Conservation (phyloP, 176 grass and related monocot genomes). For the Hsuehochloa calcarea region DNA sequence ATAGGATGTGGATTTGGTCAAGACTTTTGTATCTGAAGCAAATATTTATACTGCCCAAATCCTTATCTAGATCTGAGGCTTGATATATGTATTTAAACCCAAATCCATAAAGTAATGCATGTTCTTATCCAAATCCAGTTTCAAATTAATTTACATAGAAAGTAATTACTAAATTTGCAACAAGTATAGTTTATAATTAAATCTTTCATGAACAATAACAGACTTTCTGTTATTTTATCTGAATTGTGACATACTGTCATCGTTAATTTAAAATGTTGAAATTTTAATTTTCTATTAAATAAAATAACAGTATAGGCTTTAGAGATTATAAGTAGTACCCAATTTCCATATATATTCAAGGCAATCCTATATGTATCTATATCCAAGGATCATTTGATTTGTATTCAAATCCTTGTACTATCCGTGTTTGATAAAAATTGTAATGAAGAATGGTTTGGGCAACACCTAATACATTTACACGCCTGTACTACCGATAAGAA, state of each 20-base stretch:
- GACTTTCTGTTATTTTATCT: not conserved
- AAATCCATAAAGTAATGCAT: not conserved
- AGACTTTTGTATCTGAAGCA: not conserved
- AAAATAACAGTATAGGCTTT: not conserved
- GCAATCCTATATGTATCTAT: not conserved
- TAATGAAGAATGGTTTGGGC: not conserved
- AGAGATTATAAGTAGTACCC: not conserved
- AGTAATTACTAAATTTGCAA: not conserved
- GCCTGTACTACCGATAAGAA: not conserved
- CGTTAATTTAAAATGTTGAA: not conserved
- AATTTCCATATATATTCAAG: not conserved
- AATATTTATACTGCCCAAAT: not conserved
- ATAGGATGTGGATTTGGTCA: not conserved
- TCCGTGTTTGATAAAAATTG: not conserved
- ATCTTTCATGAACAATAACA: not conserved
- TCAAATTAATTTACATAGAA: not conserved
- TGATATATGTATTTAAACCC: not conserved
- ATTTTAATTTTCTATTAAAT: not conserved
- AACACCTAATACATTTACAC: not conserved
- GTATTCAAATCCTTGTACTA: conserved; percentile 12
- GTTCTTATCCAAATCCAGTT: not conserved
- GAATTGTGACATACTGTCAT: not conserved
- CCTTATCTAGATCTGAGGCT: not conserved
- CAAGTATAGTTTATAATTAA: not conserved
- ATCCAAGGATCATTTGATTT: not conserved